A percentile compares a stretch with the other conserved stretches of the same genome.
Conservation (phyloP, 1,139 yeast genomes). For the Diutina rugosa region DNA sequence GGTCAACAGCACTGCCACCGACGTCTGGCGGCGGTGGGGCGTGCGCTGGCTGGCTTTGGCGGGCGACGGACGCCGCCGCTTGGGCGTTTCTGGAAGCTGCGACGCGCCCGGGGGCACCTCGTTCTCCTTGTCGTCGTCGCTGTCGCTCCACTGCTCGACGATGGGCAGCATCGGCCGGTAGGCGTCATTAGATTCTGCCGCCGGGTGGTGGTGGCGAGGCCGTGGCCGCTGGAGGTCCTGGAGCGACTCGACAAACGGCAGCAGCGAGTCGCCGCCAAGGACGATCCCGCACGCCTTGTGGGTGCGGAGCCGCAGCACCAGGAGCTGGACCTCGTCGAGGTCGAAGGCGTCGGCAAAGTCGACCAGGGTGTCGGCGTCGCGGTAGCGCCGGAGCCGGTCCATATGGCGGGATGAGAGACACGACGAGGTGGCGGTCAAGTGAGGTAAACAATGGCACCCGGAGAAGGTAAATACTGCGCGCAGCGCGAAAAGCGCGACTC, state of each 20-base stretch:
- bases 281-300: not conserved
- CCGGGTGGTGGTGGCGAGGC: not conserved
- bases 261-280: not conserved
- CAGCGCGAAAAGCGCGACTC: not conserved
- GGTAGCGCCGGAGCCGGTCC: not conserved
- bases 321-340: not conserved
- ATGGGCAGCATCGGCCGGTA: not conserved
- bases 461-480: not conserved
- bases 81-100: not conserved
- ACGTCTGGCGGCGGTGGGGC: constrained; percentile 6
- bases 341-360: not conserved
- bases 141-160: not conserved
- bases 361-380: not conserved
- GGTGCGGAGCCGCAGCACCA: not conserved
- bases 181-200: not conserved
- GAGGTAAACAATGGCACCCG: not conserved
- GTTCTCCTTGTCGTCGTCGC: not conserved
- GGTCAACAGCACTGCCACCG: constrained; percentile 34
- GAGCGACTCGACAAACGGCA: not conserved
- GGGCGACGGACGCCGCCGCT: not conserved
- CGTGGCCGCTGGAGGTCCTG: not conserved
- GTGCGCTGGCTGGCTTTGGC: not conserved
- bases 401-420: too few species aligned
- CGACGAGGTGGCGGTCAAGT: not conserved
- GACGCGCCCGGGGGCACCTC: not conserved